Conservation (phyloP, 202 grass and related monocot species). For the Zizania palustris region DNA sequence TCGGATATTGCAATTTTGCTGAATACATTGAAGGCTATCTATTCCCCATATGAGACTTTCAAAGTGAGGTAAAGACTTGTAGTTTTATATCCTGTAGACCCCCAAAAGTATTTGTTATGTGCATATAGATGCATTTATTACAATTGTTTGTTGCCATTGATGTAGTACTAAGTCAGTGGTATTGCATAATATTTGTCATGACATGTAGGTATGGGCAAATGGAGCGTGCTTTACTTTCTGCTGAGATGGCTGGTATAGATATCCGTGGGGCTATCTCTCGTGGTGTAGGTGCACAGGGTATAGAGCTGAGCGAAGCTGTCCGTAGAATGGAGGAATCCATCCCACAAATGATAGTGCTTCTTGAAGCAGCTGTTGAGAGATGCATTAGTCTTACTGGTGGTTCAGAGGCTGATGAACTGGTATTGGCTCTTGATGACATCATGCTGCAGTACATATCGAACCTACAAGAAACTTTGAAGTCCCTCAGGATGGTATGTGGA, state of each 20-base stretch:
- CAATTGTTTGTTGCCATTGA: constrained; percentile 3
- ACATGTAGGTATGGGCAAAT: constrained; percentile 87
- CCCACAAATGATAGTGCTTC: constrained; percentile 84
- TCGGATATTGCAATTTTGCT: constrained; percentile 78
- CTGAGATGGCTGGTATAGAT: constrained; percentile 80
- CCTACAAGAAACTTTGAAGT: constrained; percentile 94
- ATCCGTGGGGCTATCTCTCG: constrained; percentile 86
- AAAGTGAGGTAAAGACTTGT: constrained; percentile 65
- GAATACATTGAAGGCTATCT: constrained; percentile 86
- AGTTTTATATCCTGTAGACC: constrained; percentile 19
- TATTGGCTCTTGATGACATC: constrained; percentile 82
- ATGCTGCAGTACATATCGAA: constrained; percentile 97
- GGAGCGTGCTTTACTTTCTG: constrained; percentile 89
- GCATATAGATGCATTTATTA: constrained; percentile 17
- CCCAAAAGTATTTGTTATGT: background rate
- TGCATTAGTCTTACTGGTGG: constrained; percentile 94
- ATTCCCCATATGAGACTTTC: constrained; percentile 96
- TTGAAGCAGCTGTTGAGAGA: constrained; percentile 96
- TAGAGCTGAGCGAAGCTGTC: constrained; percentile 97
- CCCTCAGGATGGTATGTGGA: constrained; percentile 77
- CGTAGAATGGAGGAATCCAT: constrained; percentile 99
- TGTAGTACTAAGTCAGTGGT: background rate
- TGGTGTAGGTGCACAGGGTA: constrained; percentile 91
- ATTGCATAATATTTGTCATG: constrained; percentile 23
- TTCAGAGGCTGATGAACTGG: constrained; percentile 92